These are phyloP conservation scores for Gentiana dahurica DNA, from an alignment of 257 asterid species.

Conservation along the genomic window DNA sequence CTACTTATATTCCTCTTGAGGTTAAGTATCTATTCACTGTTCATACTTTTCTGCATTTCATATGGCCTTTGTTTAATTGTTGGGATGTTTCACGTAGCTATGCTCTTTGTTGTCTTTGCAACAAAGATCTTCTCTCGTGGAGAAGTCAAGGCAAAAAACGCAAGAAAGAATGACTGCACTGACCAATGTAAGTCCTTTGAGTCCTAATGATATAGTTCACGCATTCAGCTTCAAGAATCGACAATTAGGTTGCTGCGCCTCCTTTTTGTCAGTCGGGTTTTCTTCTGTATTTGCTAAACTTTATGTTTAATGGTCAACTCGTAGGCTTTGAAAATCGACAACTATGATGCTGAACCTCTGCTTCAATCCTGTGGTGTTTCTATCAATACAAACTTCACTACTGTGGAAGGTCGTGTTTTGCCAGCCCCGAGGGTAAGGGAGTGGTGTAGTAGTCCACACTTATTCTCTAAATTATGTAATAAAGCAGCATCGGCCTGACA, in stretches of 20 bases:
- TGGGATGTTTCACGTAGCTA: conserved; percentile 28
- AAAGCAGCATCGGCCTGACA: too few relatives aligned
- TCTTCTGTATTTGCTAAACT: too few relatives aligned
- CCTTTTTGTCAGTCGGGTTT: too few relatives aligned
- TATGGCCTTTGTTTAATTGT: background rate
- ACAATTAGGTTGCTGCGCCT: conserved; percentile 4
- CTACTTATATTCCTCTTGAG: conserved; percentile 85
- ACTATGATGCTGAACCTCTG: conserved; percentile 73
- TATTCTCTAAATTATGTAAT: too few relatives aligned
- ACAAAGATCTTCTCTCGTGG: conserved; percentile 79
- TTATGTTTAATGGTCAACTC: too few relatives aligned
- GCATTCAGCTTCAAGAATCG: background rate
- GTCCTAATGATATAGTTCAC: background rate
- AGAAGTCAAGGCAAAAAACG: conserved; percentile 86
- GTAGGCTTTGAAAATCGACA: conserved; percentile 70
- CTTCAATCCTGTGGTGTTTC: conserved; percentile 75
- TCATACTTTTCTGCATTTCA: background rate
- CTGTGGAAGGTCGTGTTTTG: conserved; percentile 79
- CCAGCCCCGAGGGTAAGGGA: conserved; percentile 63
- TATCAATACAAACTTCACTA: conserved; percentile 48
- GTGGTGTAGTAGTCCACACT: background rate
- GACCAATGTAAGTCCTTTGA: conserved; percentile 36
- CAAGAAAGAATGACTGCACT: conserved; percentile 74
- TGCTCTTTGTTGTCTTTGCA: conserved; percentile 72
- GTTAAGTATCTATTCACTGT: conserved; percentile 16